Conservation (phyloP, 2,329 filamentous ascomycete species). For the Scytalidium lignicola region DNA sequence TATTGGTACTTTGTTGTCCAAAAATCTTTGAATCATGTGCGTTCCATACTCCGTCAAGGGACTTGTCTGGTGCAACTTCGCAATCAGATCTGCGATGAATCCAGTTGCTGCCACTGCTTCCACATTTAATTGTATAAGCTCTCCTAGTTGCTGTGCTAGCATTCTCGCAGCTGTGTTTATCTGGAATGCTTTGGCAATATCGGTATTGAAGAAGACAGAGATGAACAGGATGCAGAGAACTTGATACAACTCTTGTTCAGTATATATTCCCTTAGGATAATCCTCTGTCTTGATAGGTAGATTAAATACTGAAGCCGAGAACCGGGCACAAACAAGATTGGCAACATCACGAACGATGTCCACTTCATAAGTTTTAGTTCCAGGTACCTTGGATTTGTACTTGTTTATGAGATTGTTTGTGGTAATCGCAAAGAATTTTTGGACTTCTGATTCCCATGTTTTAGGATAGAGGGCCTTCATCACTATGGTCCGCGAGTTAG, state of each 20-base stretch:
- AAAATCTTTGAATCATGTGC: slow-evolving; percentile 58
- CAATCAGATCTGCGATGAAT: slow-evolving; percentile 47
- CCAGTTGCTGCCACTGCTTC: slow-evolving; percentile 50
- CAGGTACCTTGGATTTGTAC: slow-evolving; percentile 59
- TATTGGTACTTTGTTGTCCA: slow-evolving; percentile 56
- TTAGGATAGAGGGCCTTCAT: slow-evolving; percentile 54
- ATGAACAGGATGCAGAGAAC: slow-evolving; percentile 62
- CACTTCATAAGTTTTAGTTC: slow-evolving; percentile 49
- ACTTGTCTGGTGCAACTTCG: slow-evolving; percentile 40
- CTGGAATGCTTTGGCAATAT: slow-evolving; percentile 62
- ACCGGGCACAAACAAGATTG: slow-evolving; percentile 50
- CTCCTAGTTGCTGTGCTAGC: slow-evolving; percentile 53
- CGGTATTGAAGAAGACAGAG: slow-evolving; percentile 57
- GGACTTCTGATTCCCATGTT: slow-evolving; percentile 57
- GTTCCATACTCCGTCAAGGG: slow-evolving; percentile 59
- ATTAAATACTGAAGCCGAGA: slow-evolving; percentile 49
- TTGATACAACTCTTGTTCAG: slow-evolving; percentile 51
- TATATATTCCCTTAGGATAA: slow-evolving; percentile 45
- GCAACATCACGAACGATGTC: slow-evolving; percentile 61
- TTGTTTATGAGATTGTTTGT: slow-evolving; percentile 56
- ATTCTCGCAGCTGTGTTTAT: slow-evolving; percentile 53
- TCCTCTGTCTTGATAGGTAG: slow-evolving; percentile 49
- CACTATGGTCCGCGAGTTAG: slow-evolving; percentile 47
- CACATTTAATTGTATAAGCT: slow-evolving; percentile 59
- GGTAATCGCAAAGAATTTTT: slow-evolving; percentile 61